Conservation (phyloP, 768 basidiomycete species). For the Suillus weaverae region DNA sequence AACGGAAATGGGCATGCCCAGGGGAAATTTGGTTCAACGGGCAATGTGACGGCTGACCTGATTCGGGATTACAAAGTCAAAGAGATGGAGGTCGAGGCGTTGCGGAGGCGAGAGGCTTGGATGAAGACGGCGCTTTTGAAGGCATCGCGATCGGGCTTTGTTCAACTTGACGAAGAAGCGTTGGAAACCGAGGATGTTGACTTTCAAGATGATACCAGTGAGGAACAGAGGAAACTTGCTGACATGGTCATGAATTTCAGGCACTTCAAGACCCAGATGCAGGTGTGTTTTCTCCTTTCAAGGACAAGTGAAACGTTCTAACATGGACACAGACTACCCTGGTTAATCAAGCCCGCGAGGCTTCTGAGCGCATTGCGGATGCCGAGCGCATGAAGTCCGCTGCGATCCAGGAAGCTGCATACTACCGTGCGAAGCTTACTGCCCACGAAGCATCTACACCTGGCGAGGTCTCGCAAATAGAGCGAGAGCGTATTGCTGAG, state of each 20-base stretch:
- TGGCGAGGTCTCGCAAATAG: constrained; percentile 65
- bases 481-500: constrained; percentile 73
- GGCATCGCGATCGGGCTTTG: constrained; percentile 78
- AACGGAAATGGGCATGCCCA: constrained; percentile 45
- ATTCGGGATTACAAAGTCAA: constrained; percentile 78
- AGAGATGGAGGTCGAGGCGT: constrained; percentile 75
- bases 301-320: background rate
- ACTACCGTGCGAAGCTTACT: constrained; percentile 91
- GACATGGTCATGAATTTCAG: constrained; percentile 84
- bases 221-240: constrained; percentile 52
- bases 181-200: constrained; percentile 36
- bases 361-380: constrained; percentile 76
- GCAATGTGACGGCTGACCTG: constrained; percentile 73
- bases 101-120: constrained; percentile 81
- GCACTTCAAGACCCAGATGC: constrained; percentile 81
- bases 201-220: constrained; percentile 32
- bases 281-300: constrained; percentile 52
- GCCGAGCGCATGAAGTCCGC: constrained; percentile 74
- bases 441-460: constrained; percentile 76
- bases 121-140: constrained; percentile 77
- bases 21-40: constrained; percentile 53
- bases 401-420: constrained; percentile 92
- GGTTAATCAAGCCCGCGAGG: constrained; percentile 70
- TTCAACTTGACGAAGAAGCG: constrained; percentile 58
- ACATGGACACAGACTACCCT: constrained; percentile 55